Evolutionary conservation across 2,329 filamentous ascomycete species (phyloP), one percentile per base, ranked within the genome.

Genomic region (Pestalotiopsis sp.): DNA sequence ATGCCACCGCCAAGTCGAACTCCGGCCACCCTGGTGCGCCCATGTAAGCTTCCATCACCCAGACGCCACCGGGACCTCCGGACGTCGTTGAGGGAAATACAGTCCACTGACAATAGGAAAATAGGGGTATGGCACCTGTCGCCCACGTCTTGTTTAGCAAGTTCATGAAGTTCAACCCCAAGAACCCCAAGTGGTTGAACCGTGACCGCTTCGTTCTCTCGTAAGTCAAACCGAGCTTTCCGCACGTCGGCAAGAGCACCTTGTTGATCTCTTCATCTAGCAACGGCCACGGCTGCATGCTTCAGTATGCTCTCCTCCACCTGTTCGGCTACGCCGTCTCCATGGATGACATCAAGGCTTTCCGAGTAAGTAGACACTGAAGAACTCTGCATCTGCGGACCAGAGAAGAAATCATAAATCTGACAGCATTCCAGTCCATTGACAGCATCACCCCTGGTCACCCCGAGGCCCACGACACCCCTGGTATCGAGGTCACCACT

Each of bases 91-190:
- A 52, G 17, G 17, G 17, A 52, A 45, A 45, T 45, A 52, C 20
- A 39, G 27, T n/a, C 59, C 27, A 14, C 31, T 68, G 57, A 72
- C 74, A 31, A 75, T 68, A 72, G 38, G 63, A 23, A 63, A 72
- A 20, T 71, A 91, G 89, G 89, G 89, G 89, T 81, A 90, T 98
- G 94, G 96, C 96, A 79, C 95, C 96, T 72, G 91, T 95, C 79
- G 92, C 96, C 83, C 96, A 98, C 89, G 94, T 98, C 79, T 90
- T 99, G 74, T 99, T 94, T 87, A 97, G 97, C 90, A 97, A 96
- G 84, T 97, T 98, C 89, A 94, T 99, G 94, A 97, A 86, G 83
- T 99, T 98, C 90, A 99, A 98, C 92, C 96, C 96, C 78, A 97
- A 98, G 92, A 98, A 97, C 90, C 94, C 96, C 77, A 88, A 94